Base-by-base conservation (phyloP, 2,329 filamentous ascomycete genomes). In the Thielaviopsis euricoi region DNA sequence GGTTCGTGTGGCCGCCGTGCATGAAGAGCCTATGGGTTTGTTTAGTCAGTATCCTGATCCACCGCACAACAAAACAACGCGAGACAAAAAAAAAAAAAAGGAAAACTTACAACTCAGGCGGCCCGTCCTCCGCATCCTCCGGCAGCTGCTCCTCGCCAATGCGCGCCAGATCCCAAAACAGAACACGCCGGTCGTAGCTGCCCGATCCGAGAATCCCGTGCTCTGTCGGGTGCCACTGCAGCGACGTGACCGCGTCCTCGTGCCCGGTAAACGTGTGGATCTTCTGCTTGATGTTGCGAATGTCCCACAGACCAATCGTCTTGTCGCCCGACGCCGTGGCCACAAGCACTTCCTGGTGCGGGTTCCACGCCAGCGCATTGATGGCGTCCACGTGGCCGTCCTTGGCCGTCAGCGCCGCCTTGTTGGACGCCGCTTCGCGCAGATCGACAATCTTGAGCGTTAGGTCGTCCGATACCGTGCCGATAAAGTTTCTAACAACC, bases 1-100 rank as follows among this genome's bases (percentile, higher is more conserved):
- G 86, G 72, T 96, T 96, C 12, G 93, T 98, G 74, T 98, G 94
- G 33, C 93, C 93, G 61, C 93, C 93, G 66, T 98, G 93, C 90
- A 98, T 97, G 73, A 98, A 98, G 1, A 98, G 75, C 52, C 87
- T 89, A 60, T 6, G 56, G 37, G 6, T 13, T n/a, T 19, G 4
- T 46, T 61, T 52, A 63, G 63, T 68, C 63, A 69, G 64, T 55
- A 60, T 48, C 29, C 12, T 10, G 29, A 33, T 4, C 4, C 25
- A n/a, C n/a, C n/a, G n/a, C n/a, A n/a, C 29, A 53, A 51, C 19
- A 12, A 33, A 13, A n/a, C 15, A n/a, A 15, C 6, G 40, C 65
- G 57, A 59, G 60, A 40, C 3, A 9, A 22, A 22, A 22, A 26
- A n/a, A 53, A 25, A 15, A n/a, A 22, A 26, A 46, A 5, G 5